A percentile compares a stretch with the other conserved stretches of the same genome.
These are phyloP conservation scores for Linderniella brevidens DNA, from an alignment of 257 asterid genomes.

Conservation along the genomic window DNA sequence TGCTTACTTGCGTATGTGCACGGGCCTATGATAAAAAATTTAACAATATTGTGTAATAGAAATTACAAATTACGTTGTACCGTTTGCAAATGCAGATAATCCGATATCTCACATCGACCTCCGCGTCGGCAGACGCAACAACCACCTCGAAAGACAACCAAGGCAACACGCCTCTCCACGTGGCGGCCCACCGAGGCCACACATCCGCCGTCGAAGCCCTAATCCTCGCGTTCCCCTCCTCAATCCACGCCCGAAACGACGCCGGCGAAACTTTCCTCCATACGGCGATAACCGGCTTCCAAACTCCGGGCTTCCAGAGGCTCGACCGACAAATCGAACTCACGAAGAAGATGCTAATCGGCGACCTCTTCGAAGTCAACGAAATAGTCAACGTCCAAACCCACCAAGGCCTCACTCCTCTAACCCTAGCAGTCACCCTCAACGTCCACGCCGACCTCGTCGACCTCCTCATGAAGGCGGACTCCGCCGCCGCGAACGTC, in stretches of 20 bases:
- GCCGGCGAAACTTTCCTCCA: conserved; percentile 76
- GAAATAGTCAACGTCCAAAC: conserved; percentile 37
- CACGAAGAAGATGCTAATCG: conserved; percentile 40
- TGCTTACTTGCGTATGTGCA: no score
- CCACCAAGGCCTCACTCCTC: conserved; percentile 56
- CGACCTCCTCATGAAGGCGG: conserved; percentile 53
- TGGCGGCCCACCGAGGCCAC: conserved; percentile 85
- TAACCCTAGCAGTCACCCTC: conserved; percentile 62
- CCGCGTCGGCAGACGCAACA: conserved; percentile 26
- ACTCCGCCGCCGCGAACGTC: conserved; percentile 40
- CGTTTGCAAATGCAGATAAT: conserved; percentile 39
- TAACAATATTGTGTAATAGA: no score
- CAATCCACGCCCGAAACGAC: conserved; percentile 28
- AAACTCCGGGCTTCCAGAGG: conserved; percentile 72
- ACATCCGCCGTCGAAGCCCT: conserved; percentile 62
- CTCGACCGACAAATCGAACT: conserved; percentile 65
- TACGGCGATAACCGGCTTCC: conserved; percentile 62
- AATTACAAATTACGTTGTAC: no score
- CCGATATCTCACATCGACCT: conserved; percentile 19
- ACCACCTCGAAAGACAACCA: conserved; percentile 40
- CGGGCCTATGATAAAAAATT: no score
- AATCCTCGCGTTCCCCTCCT: conserved; percentile 44
- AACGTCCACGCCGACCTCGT: conserved; percentile 71
- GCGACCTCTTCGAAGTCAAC: conserved; percentile 28
- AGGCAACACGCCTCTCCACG: conserved; percentile 78